Conservation (phyloP, 192 early-diverging fungal genomes). For the Funneliformis mosseae region DNA sequence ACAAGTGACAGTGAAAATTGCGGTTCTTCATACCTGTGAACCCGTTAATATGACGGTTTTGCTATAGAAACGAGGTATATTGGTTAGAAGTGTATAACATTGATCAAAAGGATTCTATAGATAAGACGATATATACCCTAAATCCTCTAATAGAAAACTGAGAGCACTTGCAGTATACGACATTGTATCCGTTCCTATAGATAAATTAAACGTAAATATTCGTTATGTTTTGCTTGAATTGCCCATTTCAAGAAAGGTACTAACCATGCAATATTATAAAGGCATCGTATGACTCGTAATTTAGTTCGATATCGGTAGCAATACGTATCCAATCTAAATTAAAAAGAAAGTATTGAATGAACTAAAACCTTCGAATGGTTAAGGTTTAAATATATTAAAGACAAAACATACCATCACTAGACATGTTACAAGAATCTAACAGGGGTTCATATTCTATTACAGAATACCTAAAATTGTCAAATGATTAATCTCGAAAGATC, state of each 20-base stretch:
- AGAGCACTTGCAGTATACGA: slow-evolving; percentile 85
- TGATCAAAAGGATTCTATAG: slow-evolving; percentile 23
- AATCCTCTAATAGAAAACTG: slow-evolving; percentile 94
- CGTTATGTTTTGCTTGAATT: background rate
- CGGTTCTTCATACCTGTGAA: slow-evolving; percentile 65
- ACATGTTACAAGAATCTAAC: slow-evolving; percentile 95
- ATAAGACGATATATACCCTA: slow-evolving; percentile 61
- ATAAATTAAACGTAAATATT: background rate
- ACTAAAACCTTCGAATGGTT: slow-evolving; percentile 6
- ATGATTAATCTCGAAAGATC: background rate
- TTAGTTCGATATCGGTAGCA: slow-evolving; percentile 92
- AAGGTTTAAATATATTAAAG: background rate
- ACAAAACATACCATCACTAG: slow-evolving; percentile 59
- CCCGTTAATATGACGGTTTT: slow-evolving; percentile 98
- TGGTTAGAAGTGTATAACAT: background rate
- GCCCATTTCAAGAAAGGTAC: background rate
- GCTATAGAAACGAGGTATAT: slow-evolving; percentile 35
- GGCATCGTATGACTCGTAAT: slow-evolving; percentile 90
- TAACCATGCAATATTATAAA: slow-evolving; percentile 91
- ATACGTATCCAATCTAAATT: slow-evolving; percentile 92
- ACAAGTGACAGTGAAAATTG: background rate
- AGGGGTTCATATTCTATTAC: slow-evolving; percentile 95
- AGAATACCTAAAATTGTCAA: slow-evolving; percentile 66
- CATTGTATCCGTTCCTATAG: slow-evolving; percentile 82
- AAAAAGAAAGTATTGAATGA: slow-evolving; percentile 36